Evolutionary conservation across 371 early-diverging fungal genomes (phyloP).

Genomic region (Batkoa obscura): DNA sequence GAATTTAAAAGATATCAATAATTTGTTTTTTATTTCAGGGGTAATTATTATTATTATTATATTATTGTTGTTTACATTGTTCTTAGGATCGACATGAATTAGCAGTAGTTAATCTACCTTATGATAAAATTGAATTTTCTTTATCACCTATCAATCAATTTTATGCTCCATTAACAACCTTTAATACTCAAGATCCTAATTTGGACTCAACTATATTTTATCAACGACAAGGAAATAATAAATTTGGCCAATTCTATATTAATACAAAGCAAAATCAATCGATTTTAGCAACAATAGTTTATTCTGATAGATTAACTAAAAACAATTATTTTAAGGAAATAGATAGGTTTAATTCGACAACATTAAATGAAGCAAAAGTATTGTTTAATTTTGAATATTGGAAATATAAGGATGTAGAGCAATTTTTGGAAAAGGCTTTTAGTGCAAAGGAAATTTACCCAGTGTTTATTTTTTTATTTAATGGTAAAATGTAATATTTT

Average conservation of each 20-base stretch:
- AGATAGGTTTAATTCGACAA: too few relatives aligned
- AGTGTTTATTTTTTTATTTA: too few relatives aligned
- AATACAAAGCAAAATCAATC: neutral
- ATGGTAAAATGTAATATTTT: too few relatives aligned
- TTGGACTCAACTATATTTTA: neutral
- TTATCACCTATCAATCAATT: slow-evolving; percentile 24
- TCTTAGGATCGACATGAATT: slow-evolving; percentile 21
- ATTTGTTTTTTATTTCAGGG: slow-evolving; percentile 21
- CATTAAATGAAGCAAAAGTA: too few relatives aligned
- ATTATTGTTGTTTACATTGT: neutral
- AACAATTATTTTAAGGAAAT: too few relatives aligned
- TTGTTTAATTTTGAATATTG: too few relatives aligned
- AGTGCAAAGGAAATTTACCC: too few relatives aligned
- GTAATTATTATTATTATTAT: slow-evolving; percentile 2
- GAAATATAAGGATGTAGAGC: too few relatives aligned
- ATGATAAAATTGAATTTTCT: slow-evolving; percentile 19
- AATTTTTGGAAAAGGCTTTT: too few relatives aligned
- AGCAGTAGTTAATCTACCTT: slow-evolving; percentile 16
- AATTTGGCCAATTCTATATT: slow-evolving; percentile 1
- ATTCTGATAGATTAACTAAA: neutral
- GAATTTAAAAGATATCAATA: slow-evolving; percentile 13
- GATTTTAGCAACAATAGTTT: neutral
- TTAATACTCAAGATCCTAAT: neutral
- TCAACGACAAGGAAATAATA: neutral
- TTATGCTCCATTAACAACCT: slow-evolving; percentile 14